phyloP scores from a whole-genome alignment of 2,329 filamentous ascomycete genomes.

The Neospermospora avenae region DNA sequence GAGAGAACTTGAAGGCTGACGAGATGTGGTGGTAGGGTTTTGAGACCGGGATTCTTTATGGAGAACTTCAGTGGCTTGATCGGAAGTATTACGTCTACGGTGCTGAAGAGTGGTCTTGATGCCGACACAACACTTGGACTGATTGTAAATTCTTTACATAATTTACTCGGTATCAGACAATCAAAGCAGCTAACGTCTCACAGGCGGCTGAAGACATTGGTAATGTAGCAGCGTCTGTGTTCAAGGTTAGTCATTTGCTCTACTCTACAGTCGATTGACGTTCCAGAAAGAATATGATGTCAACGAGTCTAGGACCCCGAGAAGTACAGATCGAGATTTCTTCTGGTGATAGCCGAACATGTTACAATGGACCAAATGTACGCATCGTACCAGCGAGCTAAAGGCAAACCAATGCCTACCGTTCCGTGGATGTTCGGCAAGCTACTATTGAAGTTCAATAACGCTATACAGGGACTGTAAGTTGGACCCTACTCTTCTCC shows the following conservation, averaged over 20 bases:
- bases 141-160: constrained; percentile 10
- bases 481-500: background rate
- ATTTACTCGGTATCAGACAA: too few relatives aligned
- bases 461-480: constrained; percentile 18
- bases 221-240: constrained; percentile 22
- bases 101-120: constrained; percentile 20
- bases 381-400: constrained; percentile 13
- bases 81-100: constrained; percentile 15
- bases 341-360: constrained; percentile 15
- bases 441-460: constrained; percentile 20
- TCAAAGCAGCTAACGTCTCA: background rate
- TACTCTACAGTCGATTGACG: too few relatives aligned
- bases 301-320: constrained; percentile 14
- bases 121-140: constrained; percentile 14
- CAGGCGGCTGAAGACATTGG: constrained; percentile 26
- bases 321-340: constrained; percentile 14
- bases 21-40: constrained; percentile 35
- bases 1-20: background rate
- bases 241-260: constrained; percentile 14
- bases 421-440: constrained; percentile 16
- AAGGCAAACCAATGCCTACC: constrained; percentile 14
- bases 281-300: too few relatives aligned
- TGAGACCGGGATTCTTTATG: constrained; percentile 54
- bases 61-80: constrained; percentile 40
- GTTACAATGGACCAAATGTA: constrained; percentile 20